Conservation (phyloP, 305 asterid genomes). For the Salvia sclarea region DNA sequence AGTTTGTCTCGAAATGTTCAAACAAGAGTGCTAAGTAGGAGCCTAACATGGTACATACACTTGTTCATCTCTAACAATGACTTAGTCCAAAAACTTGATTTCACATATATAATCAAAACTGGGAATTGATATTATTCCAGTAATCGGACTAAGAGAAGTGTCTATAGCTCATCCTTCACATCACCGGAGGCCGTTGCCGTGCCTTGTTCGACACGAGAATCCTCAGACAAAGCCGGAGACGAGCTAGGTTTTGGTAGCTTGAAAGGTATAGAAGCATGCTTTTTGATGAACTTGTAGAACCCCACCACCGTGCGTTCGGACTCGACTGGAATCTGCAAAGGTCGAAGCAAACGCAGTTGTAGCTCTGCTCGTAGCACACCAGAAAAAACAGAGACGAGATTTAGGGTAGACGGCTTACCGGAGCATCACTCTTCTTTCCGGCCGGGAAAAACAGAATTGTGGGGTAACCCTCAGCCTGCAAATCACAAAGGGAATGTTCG, state of each 20-base stretch:
- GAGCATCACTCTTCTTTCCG: slow-evolving; percentile 69
- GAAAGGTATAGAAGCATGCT: slow-evolving; percentile 82
- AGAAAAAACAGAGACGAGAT: background rate
- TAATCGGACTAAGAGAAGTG: slow-evolving; percentile 7
- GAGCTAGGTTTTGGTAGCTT: slow-evolving; percentile 67
- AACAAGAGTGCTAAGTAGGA: too few species aligned
- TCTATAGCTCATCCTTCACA: slow-evolving; percentile 75
- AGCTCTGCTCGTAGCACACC: background rate
- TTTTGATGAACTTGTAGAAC: slow-evolving; percentile 76
- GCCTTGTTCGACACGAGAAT: slow-evolving; percentile 41
- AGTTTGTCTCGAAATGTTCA: too few species aligned
- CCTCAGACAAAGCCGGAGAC: slow-evolving; percentile 35
- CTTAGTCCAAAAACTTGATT: background rate
- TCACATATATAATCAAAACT: slow-evolving; percentile 3
- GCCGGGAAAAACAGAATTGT: slow-evolving; percentile 91
- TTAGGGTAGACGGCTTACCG: slow-evolving; percentile 54
- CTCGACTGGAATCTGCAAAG: slow-evolving; percentile 62
- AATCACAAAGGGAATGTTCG: background rate
- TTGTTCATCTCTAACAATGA: background rate
- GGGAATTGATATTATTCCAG: slow-evolving; percentile 15
- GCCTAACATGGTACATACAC: too few species aligned
- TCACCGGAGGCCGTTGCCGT: slow-evolving; percentile 32
- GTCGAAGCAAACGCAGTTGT: background rate
- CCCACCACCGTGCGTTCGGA: slow-evolving; percentile 76
- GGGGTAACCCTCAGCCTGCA: slow-evolving; percentile 88